Percentiles rank a stretch among this genome's conserved stretches.
phyloP scores from a whole-genome alignment of 2,329 filamentous ascomycete species.

The Nemania abortiva region DNA sequence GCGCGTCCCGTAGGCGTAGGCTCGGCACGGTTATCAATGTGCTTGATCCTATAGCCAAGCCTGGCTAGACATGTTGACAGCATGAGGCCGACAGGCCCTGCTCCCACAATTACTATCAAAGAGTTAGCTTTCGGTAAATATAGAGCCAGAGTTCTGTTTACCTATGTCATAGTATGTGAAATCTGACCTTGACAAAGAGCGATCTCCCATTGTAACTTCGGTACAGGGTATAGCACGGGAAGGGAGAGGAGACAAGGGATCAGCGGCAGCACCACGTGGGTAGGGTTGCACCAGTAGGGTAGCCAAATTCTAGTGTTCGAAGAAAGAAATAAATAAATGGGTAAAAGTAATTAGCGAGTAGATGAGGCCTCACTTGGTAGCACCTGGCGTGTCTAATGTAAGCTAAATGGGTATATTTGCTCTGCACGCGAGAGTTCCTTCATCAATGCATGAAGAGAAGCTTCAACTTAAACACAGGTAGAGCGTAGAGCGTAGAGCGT shows the following conservation, averaged over 20 bases:
- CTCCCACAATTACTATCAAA: conserved; percentile 81
- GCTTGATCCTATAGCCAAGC: conserved; percentile 96
- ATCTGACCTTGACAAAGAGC: conserved; percentile 36
- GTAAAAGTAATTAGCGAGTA: not conserved
- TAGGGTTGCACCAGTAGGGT: not conserved
- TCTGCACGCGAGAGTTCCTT: not conserved
- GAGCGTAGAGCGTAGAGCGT: not conserved
- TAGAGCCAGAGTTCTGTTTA: conserved; percentile 45
- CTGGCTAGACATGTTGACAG: conserved; percentile 87
- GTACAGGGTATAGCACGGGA: conserved; percentile 8
- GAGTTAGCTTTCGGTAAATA: conserved; percentile 39
- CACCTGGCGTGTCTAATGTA: conserved; percentile 17
- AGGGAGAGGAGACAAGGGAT: no score
- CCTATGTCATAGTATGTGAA: conserved; percentile 59
- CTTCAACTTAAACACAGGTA: conserved; percentile 3
- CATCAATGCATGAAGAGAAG: not conserved
- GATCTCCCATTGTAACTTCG: conserved; percentile 43
- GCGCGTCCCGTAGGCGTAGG: conserved; percentile 88
- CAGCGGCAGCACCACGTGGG: not conserved
- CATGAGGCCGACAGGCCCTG: conserved; percentile 88
- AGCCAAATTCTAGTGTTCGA: not conserved
- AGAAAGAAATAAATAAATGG: not conserved
- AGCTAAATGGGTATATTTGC: not conserved
- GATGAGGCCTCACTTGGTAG: conserved; percentile 7
- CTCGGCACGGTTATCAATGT: conserved; percentile 90